Percentiles rank a stretch among this genome's conserved stretches.
phyloP scores from a whole-genome alignment of 306 rosid species.

The Malus orientalis region DNA sequence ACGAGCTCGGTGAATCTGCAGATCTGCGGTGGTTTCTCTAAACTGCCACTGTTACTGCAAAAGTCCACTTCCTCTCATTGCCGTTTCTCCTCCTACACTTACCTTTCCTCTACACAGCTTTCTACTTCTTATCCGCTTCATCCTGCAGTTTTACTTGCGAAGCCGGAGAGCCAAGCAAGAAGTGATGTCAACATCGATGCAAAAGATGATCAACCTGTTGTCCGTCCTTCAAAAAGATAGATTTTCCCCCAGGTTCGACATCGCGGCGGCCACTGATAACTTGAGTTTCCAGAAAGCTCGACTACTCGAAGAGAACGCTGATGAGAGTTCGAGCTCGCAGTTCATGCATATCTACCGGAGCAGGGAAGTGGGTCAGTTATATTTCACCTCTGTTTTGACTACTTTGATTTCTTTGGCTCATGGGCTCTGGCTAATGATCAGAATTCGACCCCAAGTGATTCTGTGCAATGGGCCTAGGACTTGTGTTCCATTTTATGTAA shows the following conservation, averaged over 20 bases:
- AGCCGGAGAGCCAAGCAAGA: too few relatives aligned
- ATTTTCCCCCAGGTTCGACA: slow-evolving; percentile 60
- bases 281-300: slow-evolving; percentile 90
- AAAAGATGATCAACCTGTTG: slow-evolving; percentile 75
- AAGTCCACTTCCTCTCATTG: too few relatives aligned
- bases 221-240: slow-evolving; percentile 54
- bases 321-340: slow-evolving; percentile 25
- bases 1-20: too few relatives aligned
- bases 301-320: slow-evolving; percentile 50
- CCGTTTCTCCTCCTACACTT: too few relatives aligned
- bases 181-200: too few relatives aligned
- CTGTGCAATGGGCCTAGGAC: slow-evolving; percentile 97
- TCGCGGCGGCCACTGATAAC: slow-evolving; percentile 82
- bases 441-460: slow-evolving; percentile 90
- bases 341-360: slow-evolving; percentile 86
- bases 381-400: slow-evolving; percentile 82
- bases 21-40: too few relatives aligned
- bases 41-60: too few relatives aligned
- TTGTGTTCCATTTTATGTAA: slow-evolving; percentile 73
- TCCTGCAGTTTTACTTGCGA: too few relatives aligned
- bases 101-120: too few relatives aligned
- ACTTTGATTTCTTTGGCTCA: slow-evolving; percentile 60
- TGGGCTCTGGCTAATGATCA: slow-evolving; percentile 73
- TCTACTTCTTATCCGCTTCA: too few relatives aligned
- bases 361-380: slow-evolving; percentile 94